Evolutionary conservation across 1,284 basidiomycete species (phyloP), one percentile per base, ranked within the genome.

Genomic region (Cryptococcus sp.): DNA sequence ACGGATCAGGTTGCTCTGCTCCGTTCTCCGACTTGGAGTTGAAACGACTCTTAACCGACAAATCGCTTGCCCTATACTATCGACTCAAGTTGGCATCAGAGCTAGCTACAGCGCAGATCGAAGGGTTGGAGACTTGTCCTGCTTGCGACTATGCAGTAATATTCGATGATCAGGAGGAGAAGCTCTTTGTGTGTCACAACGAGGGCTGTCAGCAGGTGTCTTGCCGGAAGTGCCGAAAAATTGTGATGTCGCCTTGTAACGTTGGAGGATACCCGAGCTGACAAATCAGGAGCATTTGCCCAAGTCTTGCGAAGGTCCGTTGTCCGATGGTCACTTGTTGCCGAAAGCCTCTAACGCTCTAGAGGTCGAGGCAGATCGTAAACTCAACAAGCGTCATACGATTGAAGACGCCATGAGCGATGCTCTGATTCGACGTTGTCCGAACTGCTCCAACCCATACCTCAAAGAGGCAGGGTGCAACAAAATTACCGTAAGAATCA

Each of bases 321-420:
- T 42, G n/a, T 36, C 32, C 18, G 31, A 6, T 28, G 21, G 21
- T 23, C 12, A 25, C 3, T 19, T 40, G 37, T 31, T 18, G 28
- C 7, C 14, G 28, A 14, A 31, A 7, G 9, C 7, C 12, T 18
- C 14, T 37, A 34, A 4, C 16, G 40, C 43, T 51, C 24, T 56
- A 85, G 68, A 89, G 69, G 75, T 79, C 51, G 83, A 84, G 52
- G 78, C 82, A 6, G 86, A 90, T 63, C 81, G 79, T 52, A 79
- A 80, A 48, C 69, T 90, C 7, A 80, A 87, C 68, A 82, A 79
- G 10, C 78, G 82, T 43, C 88, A 92, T 72, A 67, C 78, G 0
- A 77, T 93, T 32, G 89, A 92, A 63, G 89, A 93, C 66, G 89
- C 88, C 4, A 91, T 93, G 88, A 86, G 86, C 31, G 77, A 78